Conservation (phyloP, 148 eudicot genomes). For the Euryodendron excelsum region DNA sequence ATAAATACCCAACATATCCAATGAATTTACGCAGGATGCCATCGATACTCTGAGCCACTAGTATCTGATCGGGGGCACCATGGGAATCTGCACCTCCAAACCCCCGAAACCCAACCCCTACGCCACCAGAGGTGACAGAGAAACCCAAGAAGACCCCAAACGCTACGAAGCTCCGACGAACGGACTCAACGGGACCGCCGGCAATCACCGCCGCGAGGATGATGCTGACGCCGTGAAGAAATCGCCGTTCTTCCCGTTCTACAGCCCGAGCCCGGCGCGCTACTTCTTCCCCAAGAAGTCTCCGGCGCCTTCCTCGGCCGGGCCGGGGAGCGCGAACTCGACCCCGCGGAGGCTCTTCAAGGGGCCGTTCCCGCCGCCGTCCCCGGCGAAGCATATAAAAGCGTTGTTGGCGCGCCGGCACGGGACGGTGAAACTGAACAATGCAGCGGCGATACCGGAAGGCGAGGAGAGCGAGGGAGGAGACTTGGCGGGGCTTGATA, state of each 20-base stretch:
- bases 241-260: slow-evolving; percentile 45
- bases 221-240: slow-evolving; percentile 21
- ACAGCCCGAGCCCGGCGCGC: slow-evolving; percentile 48
- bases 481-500: slow-evolving; percentile 45
- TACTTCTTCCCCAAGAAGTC: slow-evolving; percentile 35
- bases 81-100: slow-evolving; percentile 18
- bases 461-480: slow-evolving; percentile 27
- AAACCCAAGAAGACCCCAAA: slow-evolving; percentile 9
- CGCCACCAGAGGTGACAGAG: slow-evolving; percentile 9
- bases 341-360: slow-evolving; percentile 38
- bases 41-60: too few relatives aligned
- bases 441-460: slow-evolving; percentile 12
- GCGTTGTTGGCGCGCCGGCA: slow-evolving; percentile 39
- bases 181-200: too few relatives aligned
- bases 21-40: neutral
- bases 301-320: slow-evolving; percentile 18
- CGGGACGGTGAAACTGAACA: slow-evolving; percentile 24
- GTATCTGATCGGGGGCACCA: slow-evolving; percentile 1
- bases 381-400: slow-evolving; percentile 66
- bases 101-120: slow-evolving; percentile 12
- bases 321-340: slow-evolving; percentile 27
- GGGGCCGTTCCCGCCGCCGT: slow-evolving; percentile 51
- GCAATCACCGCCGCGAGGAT: slow-evolving; percentile 6
- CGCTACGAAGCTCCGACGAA: slow-evolving; percentile 19
- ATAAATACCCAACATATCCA: neutral